Evolutionary conservation across 345 rosid species (phyloP).

Genomic region (Lumnitzera racemosa): DNA sequence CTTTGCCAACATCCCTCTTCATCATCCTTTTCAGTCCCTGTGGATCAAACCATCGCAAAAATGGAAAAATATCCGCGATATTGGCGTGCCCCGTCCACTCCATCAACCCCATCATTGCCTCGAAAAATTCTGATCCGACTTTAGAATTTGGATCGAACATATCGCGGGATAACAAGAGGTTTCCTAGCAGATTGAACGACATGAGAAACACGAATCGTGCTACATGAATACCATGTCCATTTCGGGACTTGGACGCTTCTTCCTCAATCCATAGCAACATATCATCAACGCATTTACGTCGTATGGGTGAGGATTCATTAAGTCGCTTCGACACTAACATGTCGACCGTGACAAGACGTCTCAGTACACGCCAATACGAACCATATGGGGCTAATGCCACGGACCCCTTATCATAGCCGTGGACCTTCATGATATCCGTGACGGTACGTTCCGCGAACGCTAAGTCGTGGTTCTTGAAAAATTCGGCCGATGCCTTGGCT

Average conservation of each 20-base stretch:
- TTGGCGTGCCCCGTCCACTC: conserved; percentile 32
- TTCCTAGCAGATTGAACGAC: conserved; percentile 42
- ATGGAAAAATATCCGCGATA: conserved; percentile 36
- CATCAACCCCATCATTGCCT: conserved; percentile 22
- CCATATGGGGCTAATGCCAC: conserved; percentile 49
- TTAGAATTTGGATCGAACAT: conserved; percentile 31
- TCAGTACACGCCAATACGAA: conserved; percentile 37
- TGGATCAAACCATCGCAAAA: conserved; percentile 39
- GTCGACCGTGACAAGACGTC: conserved; percentile 39
- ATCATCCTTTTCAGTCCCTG: conserved; percentile 42
- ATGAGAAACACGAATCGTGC: conserved; percentile 32
- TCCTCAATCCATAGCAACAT: conserved; percentile 40
- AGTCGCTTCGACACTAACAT: conserved; percentile 38
- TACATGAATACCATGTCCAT: conserved; percentile 18
- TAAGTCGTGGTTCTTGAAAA: conserved; percentile 56
- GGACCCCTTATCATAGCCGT: conserved; percentile 31
- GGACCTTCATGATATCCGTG: conserved; percentile 33
- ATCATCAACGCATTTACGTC: conserved; percentile 36
- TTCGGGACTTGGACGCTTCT: conserved; percentile 10
- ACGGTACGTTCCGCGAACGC: conserved; percentile 41
- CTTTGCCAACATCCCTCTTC: conserved; percentile 43
- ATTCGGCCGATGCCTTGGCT: conserved; percentile 29
- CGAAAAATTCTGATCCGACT: conserved; percentile 23
- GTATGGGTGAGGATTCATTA: conserved; percentile 23
- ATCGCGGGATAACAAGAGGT: conserved; percentile 49